Percentiles rank a stretch among this genome's conserved stretches.
These are phyloP conservation scores for Berberis vulgaris DNA, from an alignment of 164 flowering plant genomes.

Conservation along the genomic window DNA sequence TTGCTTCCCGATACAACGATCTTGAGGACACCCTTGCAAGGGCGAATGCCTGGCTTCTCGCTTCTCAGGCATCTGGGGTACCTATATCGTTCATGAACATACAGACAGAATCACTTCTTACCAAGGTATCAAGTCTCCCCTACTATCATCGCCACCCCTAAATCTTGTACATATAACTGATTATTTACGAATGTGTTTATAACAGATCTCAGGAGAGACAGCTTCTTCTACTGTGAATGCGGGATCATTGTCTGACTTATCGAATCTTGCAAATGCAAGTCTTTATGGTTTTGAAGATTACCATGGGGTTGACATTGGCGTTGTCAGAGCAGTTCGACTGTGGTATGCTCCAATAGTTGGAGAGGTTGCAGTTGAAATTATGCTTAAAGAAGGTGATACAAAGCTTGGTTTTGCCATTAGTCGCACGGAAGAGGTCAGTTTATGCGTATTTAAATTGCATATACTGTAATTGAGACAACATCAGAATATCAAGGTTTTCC, in stretches of 20 bases:
- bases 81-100: slow-evolving; percentile 76
- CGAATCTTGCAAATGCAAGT: slow-evolving; percentile 69
- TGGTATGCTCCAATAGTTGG: slow-evolving; percentile 85
- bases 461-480: too few species aligned
- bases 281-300: slow-evolving; percentile 96
- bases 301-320: slow-evolving; percentile 96
- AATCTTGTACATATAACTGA: slow-evolving; percentile 1
- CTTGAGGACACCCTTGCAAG: slow-evolving; percentile 87
- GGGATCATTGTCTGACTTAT: slow-evolving; percentile 72
- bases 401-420: slow-evolving; percentile 91
- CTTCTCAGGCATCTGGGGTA: slow-evolving; percentile 76
- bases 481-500: too few species aligned
- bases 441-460: too few species aligned
- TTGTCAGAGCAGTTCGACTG: slow-evolving; percentile 85
- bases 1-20: slow-evolving; percentile 61
- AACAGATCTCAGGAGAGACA: slow-evolving; percentile 85
- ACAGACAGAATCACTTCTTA: slow-evolving; percentile 93
- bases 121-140: slow-evolving; percentile 47
- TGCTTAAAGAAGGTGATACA: slow-evolving; percentile 51
- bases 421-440: slow-evolving; percentile 87
- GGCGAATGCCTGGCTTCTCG: slow-evolving; percentile 80
- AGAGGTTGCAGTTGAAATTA: slow-evolving; percentile 61
- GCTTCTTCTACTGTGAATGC: slow-evolving; percentile 81
- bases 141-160: neutral
- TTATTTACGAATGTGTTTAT: neutral